Conservation (phyloP, 2,329 filamentous ascomycete species). For the Epichloe gansuensis region DNA sequence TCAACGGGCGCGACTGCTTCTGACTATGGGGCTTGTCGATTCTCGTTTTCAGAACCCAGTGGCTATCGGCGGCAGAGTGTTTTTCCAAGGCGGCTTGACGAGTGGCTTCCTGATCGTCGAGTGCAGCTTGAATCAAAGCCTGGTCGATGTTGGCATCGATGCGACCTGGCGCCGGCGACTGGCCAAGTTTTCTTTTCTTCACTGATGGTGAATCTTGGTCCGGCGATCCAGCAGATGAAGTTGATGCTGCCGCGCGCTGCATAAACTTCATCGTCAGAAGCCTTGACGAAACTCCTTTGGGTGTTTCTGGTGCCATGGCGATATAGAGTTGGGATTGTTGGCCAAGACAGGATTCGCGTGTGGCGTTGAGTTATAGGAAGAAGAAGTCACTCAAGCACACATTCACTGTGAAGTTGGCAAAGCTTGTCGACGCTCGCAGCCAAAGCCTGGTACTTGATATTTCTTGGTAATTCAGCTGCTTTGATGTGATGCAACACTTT, state of each 20-base stretch:
- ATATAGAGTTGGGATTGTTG: not conserved
- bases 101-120: slow-evolving; percentile 55
- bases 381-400: not conserved
- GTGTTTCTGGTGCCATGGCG: slow-evolving; percentile 37
- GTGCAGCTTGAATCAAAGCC: slow-evolving; percentile 46
- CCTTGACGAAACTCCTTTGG: slow-evolving; percentile 67
- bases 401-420: not conserved
- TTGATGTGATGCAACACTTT: not conserved
- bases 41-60: slow-evolving; percentile 56
- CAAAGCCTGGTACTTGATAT: not conserved
- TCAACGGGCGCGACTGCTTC: slow-evolving; percentile 26
- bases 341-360: no score
- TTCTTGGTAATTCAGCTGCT: not conserved
- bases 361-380: not conserved
- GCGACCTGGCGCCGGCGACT: slow-evolving; percentile 24
- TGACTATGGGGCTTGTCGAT: slow-evolving; percentile 13
- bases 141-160: slow-evolving; percentile 35
- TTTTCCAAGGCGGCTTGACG: slow-evolving; percentile 47
- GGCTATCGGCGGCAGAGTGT: slow-evolving; percentile 55
- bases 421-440: not conserved
- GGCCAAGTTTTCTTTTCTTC: slow-evolving; percentile 49
- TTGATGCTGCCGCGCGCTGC: slow-evolving; percentile 67
- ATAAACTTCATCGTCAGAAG: slow-evolving; percentile 96
- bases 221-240: slow-evolving; percentile 30
- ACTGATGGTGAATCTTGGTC: slow-evolving; percentile 37